These are phyloP conservation scores for Debaryomyces subglobosus DNA, from an alignment of 1,139 yeast genomes.

Conservation along the genomic window DNA sequence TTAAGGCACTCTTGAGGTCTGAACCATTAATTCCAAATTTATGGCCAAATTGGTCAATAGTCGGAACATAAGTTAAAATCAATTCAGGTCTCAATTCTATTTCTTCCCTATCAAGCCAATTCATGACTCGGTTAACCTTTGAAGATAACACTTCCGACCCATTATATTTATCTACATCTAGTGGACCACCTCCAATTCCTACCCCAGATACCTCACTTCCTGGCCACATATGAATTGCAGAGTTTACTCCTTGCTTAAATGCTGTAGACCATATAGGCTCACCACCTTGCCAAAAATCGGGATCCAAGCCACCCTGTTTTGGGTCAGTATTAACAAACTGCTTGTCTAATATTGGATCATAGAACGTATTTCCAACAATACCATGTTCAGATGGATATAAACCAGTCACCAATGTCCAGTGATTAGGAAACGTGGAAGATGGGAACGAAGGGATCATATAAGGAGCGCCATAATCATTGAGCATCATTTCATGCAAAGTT, in stretches of 20 bases:
- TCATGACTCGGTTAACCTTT: constrained; percentile 59
- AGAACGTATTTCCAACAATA: constrained; percentile 82
- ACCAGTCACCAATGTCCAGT: constrained; percentile 90
- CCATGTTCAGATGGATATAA: constrained; percentile 84
- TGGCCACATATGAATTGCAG: constrained; percentile 97
- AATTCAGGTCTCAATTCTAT: constrained; percentile 68
- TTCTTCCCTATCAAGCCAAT: constrained; percentile 65
- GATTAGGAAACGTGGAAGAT: constrained; percentile 87
- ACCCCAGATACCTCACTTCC: constrained; percentile 74
- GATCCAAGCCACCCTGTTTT: constrained; percentile 54
- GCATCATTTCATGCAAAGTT: constrained; percentile 57
- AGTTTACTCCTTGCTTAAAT: constrained; percentile 57
- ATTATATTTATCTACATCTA: constrained; percentile 63
- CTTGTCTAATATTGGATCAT: constrained; percentile 56
- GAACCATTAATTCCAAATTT: constrained; percentile 66
- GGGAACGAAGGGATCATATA: constrained; percentile 89
- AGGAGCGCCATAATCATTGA: constrained; percentile 69
- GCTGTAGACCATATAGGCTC: constrained; percentile 90
- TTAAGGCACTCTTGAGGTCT: constrained; percentile 56
- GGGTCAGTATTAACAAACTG: constrained; percentile 71
- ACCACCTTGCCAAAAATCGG: constrained; percentile 81
- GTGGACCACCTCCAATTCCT: constrained; percentile 48
- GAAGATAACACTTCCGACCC: constrained; percentile 59
- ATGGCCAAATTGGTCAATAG: constrained; percentile 78
- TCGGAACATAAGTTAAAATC: constrained; percentile 79